These are phyloP conservation scores for Nicotiana rustica DNA, from an alignment of 305 asterid species.

Conservation along the genomic window DNA sequence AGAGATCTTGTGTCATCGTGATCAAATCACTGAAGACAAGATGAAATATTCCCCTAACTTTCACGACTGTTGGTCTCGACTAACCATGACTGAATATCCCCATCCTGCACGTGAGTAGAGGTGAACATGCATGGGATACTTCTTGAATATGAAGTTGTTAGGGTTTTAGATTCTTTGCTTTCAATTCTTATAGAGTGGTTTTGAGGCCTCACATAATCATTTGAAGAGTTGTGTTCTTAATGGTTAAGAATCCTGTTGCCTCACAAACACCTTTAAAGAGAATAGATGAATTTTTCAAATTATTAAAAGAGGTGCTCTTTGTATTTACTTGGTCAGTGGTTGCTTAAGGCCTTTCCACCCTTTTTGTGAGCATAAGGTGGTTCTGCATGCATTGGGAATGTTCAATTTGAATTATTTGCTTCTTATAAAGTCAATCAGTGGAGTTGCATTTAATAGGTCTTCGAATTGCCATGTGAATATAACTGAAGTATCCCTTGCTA, in stretches of 20 bases:
- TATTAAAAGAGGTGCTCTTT: neutral
- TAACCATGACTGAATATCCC: neutral
- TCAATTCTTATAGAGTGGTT: neutral
- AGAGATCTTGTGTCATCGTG: neutral
- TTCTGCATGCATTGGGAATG: neutral
- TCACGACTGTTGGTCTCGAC: neutral
- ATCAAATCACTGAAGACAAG: slow-evolving; percentile 8
- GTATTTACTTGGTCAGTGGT: neutral
- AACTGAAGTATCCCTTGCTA: neutral
- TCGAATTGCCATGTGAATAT: slow-evolving; percentile 2
- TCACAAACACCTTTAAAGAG: neutral
- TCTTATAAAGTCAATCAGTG: slow-evolving; percentile 19
- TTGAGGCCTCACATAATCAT: neutral
- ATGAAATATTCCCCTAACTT: neutral
- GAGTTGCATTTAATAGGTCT: slow-evolving; percentile 11
- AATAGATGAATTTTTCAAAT: neutral
- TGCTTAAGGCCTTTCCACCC: slow-evolving; percentile 13
- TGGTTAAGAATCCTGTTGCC: neutral
- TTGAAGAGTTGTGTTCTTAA: neutral
- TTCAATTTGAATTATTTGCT: slow-evolving; percentile 15
- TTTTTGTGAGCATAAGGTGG: slow-evolving; percentile 27
- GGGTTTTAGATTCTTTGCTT: neutral
- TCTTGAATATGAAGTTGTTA: neutral
- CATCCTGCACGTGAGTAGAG: neutral
- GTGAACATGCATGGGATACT: neutral